Conservation (phyloP, 73 alveolate species). For the Symbiodinium pilosum region DNA sequence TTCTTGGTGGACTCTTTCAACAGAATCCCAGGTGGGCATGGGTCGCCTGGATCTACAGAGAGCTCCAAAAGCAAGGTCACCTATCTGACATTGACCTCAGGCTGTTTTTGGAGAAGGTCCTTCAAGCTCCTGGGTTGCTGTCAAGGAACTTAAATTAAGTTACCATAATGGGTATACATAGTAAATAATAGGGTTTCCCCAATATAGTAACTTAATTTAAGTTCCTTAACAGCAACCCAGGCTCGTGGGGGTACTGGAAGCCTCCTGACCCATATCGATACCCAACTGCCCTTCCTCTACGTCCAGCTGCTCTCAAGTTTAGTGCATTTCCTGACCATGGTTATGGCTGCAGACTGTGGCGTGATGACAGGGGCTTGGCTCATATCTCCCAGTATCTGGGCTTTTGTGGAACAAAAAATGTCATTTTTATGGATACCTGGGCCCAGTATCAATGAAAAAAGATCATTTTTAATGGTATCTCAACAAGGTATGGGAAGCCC, state of each 20-base stretch:
- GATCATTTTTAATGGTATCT: too few species aligned
- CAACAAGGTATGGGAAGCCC: background rate
- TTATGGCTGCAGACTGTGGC: background rate
- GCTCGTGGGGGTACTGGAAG: background rate
- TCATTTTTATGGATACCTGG: too few species aligned
- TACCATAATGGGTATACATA: too few species aligned
- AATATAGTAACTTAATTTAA: too few species aligned
- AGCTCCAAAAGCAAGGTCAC: background rate
- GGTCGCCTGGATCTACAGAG: background rate
- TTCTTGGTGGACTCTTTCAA: too few species aligned
- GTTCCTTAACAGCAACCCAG: too few species aligned
- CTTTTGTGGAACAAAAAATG: too few species aligned
- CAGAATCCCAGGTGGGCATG: background rate
- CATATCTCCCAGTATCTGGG: background rate
- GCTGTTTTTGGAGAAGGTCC: background rate
- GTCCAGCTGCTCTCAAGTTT: background rate
- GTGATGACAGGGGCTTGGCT: background rate
- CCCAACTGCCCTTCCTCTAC: background rate
- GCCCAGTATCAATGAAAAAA: too few species aligned
- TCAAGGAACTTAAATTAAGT: too few species aligned
- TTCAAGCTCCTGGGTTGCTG: too few species aligned
- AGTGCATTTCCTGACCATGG: background rate
- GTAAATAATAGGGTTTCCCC: too few species aligned
- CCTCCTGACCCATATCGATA: background rate
- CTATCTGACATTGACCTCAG: background rate